These are phyloP conservation scores for Podospora pseudocomata DNA, from an alignment of 495 filamentous ascomycete genomes.

Conservation along the genomic window DNA sequence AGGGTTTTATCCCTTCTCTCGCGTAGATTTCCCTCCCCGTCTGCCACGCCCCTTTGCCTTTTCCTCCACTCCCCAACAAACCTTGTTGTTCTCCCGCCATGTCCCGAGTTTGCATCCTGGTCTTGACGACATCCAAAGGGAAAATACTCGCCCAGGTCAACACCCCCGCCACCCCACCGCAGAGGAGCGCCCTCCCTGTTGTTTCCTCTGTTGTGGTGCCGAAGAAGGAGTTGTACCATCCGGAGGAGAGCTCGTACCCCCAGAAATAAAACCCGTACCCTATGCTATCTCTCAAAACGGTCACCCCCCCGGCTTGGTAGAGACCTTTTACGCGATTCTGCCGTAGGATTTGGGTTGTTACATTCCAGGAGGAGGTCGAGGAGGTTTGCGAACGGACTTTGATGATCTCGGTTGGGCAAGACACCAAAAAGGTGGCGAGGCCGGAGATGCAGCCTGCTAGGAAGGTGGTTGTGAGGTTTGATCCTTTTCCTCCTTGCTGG, in stretches of 20 bases:
- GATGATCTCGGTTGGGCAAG: conserved; percentile 79
- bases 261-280: conserved; percentile 95
- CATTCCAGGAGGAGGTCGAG: conserved; percentile 40
- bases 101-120: conserved; percentile 71
- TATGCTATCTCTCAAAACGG: conserved; percentile 74
- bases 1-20: conserved; percentile 59
- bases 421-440: conserved; percentile 74
- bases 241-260: conserved; percentile 73
- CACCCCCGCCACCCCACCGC: conserved; percentile 80
- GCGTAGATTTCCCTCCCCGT: conserved; percentile 61
- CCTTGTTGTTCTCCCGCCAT: conserved; percentile 32
- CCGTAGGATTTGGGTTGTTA: conserved; percentile 58
- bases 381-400: conserved; percentile 73
- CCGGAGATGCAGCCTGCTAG: conserved; percentile 73
- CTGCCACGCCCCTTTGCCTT: conserved; percentile 48
- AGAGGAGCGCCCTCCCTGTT: conserved; percentile 65
- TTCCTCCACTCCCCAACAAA: conserved; percentile 23
- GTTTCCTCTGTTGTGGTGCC: conserved; percentile 38
- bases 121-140: conserved; percentile 87
- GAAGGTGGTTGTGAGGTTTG: conserved; percentile 58
- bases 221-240: conserved; percentile 36
- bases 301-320: conserved; percentile 74
- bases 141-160: conserved; percentile 84
- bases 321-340: conserved; percentile 64
- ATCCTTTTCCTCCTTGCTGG: conserved; percentile 14